These are phyloP conservation scores for Talaromyces sp. DNA, from an alignment of 2,329 filamentous ascomycete genomes.

Conservation along the genomic window DNA sequence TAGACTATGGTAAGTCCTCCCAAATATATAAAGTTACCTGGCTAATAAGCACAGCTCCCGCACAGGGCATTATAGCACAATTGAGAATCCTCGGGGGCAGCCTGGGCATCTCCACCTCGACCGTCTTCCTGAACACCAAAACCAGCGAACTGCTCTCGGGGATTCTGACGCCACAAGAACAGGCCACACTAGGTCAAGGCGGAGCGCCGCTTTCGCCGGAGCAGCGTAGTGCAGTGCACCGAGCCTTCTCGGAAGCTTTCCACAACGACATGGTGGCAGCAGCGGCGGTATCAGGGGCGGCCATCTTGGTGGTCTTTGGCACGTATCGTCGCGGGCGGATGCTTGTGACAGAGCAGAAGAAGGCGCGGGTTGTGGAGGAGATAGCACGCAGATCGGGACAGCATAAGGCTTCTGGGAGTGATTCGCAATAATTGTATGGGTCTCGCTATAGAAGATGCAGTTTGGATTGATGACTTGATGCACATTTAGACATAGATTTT, in stretches of 20 bases:
- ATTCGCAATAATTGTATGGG: background rate
- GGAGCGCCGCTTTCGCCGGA: background rate
- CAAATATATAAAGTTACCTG: background rate
- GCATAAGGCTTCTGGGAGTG: background rate
- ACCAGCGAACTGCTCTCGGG: background rate
- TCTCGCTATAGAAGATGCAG: too few relatives aligned
- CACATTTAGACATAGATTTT: too few relatives aligned
- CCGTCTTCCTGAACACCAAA: background rate
- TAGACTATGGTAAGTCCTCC: background rate
- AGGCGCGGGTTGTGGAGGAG: background rate
- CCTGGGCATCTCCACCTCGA: background rate
- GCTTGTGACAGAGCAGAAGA: background rate
- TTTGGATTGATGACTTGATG: too few relatives aligned
- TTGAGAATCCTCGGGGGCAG: background rate
- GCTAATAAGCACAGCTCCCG: background rate
- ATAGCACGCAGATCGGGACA: background rate
- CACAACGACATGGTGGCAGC: background rate
- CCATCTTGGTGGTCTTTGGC: background rate
- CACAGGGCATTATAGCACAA: background rate
- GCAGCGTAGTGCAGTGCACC: background rate
- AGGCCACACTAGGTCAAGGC: background rate
- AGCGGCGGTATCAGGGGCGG: background rate
- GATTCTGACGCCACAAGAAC: background rate
- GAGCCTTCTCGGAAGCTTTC: background rate
- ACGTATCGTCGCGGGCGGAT: background rate